Base-by-base conservation (phyloP, 257 asterid species). In the Craterostigma plantagineum region DNA sequence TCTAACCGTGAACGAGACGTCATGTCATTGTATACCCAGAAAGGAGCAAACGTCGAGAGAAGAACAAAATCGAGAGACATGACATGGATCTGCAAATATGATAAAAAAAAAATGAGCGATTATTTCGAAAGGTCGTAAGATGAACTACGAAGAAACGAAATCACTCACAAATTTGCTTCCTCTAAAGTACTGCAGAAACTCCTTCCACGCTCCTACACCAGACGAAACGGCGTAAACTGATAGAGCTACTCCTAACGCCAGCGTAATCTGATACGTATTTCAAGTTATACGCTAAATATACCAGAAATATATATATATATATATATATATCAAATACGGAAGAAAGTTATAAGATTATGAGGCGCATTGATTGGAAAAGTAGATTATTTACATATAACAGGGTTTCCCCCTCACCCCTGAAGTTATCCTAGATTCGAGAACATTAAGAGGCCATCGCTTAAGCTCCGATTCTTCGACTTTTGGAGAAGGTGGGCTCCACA, bases 21-120 rank as follows among this genome's bases (percentile, higher is more conserved):
- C 86, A 82, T 70, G 57, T 82, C 98, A 33, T 87, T 87, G 83
- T 74, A 82, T 39, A 82, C 81, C 98, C 98, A 87, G 65, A 87
- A 87, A 16, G 95, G 93, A 33, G 98, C 93, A 34, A 87, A 74
- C 7, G 91, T 64, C 12, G 98, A 82, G 13, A 76, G 66, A 50
- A 87, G 71, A 43, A 61, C 35, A 38, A 79, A 87, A 68, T 82
- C 95, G 12, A 87, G 68, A 42, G 63, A 56, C 65, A 46, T 79
- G 15, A 50, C 2, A 55, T 87, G 93, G 48, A 87, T 66, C 98
- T 87, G 90, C 48, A 58, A 6, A 3, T 16, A 44, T 33, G 9
- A 33, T 11, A n/a, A n/a, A 35, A 14, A 1, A 18, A 18, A 9
- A 45, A 6, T 41, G 10, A 13, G 49, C 10, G 40, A 35, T 35